phyloP scores from a whole-genome alignment of 2,329 filamentous ascomycete genomes.

The Paracoccidioides brasiliensis region DNA sequence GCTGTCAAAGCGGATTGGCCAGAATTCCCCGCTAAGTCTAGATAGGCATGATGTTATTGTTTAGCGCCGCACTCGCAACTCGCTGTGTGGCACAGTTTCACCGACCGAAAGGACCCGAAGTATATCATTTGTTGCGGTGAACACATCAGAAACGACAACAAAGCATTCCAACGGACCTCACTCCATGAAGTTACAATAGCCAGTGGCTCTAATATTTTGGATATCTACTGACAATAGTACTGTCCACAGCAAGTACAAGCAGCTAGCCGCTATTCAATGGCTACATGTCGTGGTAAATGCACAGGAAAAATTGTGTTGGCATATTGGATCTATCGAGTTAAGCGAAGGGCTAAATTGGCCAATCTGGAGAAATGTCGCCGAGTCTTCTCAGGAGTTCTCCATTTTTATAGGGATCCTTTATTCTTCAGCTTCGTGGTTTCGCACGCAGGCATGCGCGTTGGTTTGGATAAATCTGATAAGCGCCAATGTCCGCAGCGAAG shows the following conservation, averaged over 20 bases:
- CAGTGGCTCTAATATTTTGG: neutral
- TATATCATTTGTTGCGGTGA: no score
- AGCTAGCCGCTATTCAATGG: neutral
- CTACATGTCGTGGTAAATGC: no score
- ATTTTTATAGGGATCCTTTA: neutral
- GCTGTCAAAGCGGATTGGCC: neutral
- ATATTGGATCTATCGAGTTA: no score
- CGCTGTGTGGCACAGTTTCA: no score
- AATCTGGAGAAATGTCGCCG: no score
- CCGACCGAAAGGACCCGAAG: no score
- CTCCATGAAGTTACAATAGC: neutral
- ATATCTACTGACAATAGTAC: neutral
- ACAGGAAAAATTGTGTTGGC: no score
- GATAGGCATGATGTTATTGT: neutral
- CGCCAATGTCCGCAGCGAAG: no score
- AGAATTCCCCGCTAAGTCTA: neutral
- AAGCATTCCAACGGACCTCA: neutral
- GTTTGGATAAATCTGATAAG: neutral
- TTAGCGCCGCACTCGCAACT: neutral
- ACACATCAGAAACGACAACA: no score
- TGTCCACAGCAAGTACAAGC: neutral
- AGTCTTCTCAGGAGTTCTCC: neutral
- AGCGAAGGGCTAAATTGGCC: no score
- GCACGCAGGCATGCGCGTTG: neutral
- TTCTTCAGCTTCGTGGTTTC: neutral